Percentiles rank a stretch among this genome's conserved stretches.
Evolutionary conservation across 179 eudicot species (phyloP).

Genomic region (Beta macrorhiza): DNA sequence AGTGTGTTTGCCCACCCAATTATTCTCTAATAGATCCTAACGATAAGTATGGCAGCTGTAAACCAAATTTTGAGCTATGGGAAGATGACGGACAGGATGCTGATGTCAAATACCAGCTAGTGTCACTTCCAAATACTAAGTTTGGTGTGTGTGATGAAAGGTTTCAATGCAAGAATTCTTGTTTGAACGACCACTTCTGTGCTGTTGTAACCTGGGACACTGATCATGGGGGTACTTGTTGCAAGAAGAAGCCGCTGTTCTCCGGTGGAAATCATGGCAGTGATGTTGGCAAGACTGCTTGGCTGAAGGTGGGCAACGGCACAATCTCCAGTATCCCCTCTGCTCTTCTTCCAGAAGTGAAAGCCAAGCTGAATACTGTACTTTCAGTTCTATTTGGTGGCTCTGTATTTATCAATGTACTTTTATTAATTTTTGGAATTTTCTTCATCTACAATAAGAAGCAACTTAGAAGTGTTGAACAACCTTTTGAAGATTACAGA

Average conservation of each 20-base stretch:
- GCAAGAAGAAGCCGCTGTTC: too few relatives aligned
- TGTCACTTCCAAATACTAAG: background rate
- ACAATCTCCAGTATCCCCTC: too few relatives aligned
- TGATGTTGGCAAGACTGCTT: background rate
- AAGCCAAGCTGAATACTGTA: background rate
- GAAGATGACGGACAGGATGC: too few relatives aligned
- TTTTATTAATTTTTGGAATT: slow-evolving; percentile 7
- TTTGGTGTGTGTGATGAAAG: background rate
- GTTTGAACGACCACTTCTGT: background rate
- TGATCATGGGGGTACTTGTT: too few relatives aligned
- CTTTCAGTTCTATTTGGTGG: background rate
- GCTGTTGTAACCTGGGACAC: background rate
- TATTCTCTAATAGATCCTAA: too few relatives aligned
- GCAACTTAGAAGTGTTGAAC: background rate
- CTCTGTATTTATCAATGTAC: slow-evolving; percentile 2
- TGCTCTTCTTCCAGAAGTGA: background rate
- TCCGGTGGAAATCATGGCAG: too few relatives aligned
- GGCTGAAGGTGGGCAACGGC: background rate
- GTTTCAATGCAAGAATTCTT: background rate
- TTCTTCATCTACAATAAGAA: background rate
- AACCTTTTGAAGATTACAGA: too few relatives aligned
- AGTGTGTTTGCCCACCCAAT: too few relatives aligned
- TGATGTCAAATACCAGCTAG: background rate
- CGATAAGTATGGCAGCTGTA: too few relatives aligned
- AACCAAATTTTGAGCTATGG: too few relatives aligned